Evolutionary conservation across 768 basidiomycete genomes (phyloP).

Genomic region (Pisolithus albus): DNA sequence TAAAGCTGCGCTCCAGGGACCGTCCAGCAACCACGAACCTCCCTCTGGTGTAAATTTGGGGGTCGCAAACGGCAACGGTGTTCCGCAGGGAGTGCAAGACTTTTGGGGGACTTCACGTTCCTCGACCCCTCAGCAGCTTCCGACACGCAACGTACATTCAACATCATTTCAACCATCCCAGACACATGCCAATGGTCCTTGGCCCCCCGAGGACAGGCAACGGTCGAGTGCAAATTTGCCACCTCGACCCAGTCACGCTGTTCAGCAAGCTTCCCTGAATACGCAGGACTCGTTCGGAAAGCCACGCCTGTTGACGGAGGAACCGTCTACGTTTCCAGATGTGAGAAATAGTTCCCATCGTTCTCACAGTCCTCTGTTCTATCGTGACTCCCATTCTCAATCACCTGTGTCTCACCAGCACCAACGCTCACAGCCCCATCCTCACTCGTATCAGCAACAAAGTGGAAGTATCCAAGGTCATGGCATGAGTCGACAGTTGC

Average conservation of each 20-base stretch:
- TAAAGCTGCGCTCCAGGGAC: slow-evolving; percentile 17
- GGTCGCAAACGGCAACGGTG: no score
- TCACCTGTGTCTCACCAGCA: background rate
- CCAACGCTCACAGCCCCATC: background rate
- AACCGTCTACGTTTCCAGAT: background rate
- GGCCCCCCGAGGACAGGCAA: background rate
- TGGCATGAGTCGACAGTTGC: background rate
- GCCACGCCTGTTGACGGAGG: background rate
- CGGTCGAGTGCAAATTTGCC: no score
- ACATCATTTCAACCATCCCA: background rate
- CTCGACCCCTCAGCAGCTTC: no score
- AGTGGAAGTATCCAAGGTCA: background rate
- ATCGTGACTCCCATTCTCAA: background rate
- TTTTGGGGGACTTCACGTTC: no score
- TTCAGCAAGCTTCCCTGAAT: no score
- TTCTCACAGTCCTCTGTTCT: background rate
- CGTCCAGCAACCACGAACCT: background rate
- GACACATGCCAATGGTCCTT: background rate
- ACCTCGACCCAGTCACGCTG: no score
- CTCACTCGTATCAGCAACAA: background rate
- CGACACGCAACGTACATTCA: no score
- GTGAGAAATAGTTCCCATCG: background rate
- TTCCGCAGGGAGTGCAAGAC: no score
- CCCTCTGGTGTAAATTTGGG: no score
- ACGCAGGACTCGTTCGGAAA: background rate